Evolutionary conservation across 495 filamentous ascomycete genomes (phyloP).

Genomic region (Tetracladium marchalianum): DNA sequence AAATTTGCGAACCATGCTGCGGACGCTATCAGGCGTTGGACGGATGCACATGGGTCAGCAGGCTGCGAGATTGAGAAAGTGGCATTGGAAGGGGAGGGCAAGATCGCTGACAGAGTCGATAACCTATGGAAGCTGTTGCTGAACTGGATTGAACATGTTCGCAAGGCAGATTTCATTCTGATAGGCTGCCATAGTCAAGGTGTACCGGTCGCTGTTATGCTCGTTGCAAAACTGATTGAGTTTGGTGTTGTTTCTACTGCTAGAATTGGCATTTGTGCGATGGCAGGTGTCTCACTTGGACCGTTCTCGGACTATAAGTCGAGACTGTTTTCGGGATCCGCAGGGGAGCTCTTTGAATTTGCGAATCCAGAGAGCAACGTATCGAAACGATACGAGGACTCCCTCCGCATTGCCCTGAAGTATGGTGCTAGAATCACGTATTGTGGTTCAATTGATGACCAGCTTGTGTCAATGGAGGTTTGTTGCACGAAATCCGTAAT

Average conservation of each 20-base stretch:
- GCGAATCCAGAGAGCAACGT: conserved; percentile 67
- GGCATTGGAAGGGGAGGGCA: conserved; percentile 95
- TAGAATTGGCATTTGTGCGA: conserved; percentile 74
- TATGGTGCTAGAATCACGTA: conserved; percentile 78
- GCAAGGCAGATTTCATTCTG: conserved; percentile 78
- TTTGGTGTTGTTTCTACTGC: conserved; percentile 61
- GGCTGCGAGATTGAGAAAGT: conserved; percentile 76
- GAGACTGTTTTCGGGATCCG: conserved; percentile 72
- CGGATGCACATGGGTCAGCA: conserved; percentile 50
- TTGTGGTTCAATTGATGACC: conserved; percentile 91
- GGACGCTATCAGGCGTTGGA: conserved; percentile 73
- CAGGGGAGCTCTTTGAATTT: conserved; percentile 90
- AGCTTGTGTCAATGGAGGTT: conserved; percentile 85
- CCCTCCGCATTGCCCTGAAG: conserved; percentile 58
- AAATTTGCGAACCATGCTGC: conserved; percentile 86
- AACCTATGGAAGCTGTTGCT: conserved; percentile 87
- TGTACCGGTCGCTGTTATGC: conserved; percentile 85
- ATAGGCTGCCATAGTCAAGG: conserved; percentile 92
- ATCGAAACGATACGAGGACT: conserved; percentile 68
- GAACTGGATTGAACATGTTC: conserved; percentile 90
- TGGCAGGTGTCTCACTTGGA: conserved; percentile 91
- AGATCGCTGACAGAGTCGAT: conserved; percentile 79
- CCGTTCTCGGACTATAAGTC: conserved; percentile 84
- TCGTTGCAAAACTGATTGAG: conserved; percentile 83
- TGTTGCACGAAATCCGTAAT: conserved; percentile 7